These are phyloP conservation scores for Trichoderma asperelloides DNA, from an alignment of 495 filamentous ascomycete species.

Conservation along the genomic window DNA sequence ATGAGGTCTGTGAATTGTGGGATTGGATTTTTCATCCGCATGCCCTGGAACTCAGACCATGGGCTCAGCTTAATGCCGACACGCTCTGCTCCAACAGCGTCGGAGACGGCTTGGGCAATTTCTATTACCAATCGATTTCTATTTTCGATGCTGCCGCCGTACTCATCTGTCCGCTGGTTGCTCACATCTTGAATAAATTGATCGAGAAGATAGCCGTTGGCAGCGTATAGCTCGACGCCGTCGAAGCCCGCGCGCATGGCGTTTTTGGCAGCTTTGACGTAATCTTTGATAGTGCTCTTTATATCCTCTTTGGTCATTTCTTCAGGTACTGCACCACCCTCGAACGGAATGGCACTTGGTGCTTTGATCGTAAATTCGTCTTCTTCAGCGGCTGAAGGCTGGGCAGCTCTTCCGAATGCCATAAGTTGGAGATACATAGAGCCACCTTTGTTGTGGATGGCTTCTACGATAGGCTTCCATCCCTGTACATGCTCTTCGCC, in stretches of 20 bases:
- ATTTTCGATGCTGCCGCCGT: slow-evolving; percentile 63
- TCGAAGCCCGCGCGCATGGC: slow-evolving; percentile 66
- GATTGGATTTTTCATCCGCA: slow-evolving; percentile 55
- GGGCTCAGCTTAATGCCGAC: slow-evolving; percentile 58
- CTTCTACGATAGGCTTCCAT: slow-evolving; percentile 55
- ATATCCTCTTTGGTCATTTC: slow-evolving; percentile 51
- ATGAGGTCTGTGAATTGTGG: slow-evolving; percentile 55
- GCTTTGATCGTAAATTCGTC: slow-evolving; percentile 36
- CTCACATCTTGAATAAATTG: slow-evolving; percentile 57
- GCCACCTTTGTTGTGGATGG: slow-evolving; percentile 55
- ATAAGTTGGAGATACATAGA: slow-evolving; percentile 63
- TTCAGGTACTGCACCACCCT: slow-evolving; percentile 30
- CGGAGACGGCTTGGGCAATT: slow-evolving; percentile 50
- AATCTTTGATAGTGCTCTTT: slow-evolving; percentile 43
- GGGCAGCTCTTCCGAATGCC: slow-evolving; percentile 53
- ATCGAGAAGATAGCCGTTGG: slow-evolving; percentile 66
- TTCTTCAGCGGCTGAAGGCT: slow-evolving; percentile 27
- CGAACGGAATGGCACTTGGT: slow-evolving; percentile 38
- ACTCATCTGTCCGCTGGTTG: slow-evolving; percentile 56
- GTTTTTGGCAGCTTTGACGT: slow-evolving; percentile 51
- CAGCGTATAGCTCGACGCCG: slow-evolving; percentile 64
- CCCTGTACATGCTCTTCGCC: slow-evolving; percentile 48
- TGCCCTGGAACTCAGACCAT: slow-evolving; percentile 56
- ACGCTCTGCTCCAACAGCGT: slow-evolving; percentile 54
- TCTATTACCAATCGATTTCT: slow-evolving; percentile 59